Evolutionary conservation across 441 rosid genomes (phyloP).

Genomic region (Eruca vesicaria): DNA sequence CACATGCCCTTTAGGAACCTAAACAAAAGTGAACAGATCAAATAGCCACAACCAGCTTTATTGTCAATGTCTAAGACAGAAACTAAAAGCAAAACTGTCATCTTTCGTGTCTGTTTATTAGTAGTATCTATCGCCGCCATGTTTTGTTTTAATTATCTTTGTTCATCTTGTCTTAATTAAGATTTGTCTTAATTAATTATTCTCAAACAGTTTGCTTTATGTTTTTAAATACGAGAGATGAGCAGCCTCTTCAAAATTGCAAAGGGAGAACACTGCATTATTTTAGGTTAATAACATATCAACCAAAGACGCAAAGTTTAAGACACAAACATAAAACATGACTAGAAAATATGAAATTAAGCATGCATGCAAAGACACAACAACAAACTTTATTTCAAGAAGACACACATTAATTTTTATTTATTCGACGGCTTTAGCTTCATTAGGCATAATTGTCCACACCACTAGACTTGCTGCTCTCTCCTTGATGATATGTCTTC

Average conservation of each 20-base stretch:
- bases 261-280: not conserved
- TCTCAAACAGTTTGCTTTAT: too few relatives aligned
- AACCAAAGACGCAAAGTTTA: not conserved
- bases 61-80: too few relatives aligned
- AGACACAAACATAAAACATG: not conserved
- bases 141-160: not conserved
- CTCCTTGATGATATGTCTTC: not conserved
- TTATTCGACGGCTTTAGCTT: not conserved
- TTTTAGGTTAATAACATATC: not conserved
- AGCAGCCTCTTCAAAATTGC: not conserved
- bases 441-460: not conserved
- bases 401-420: not conserved
- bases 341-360: not conserved
- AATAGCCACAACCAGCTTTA: too few relatives aligned
- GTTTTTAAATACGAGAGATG: not conserved
- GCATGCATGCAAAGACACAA: not conserved
- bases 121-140: not conserved
- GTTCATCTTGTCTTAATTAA: too few relatives aligned
- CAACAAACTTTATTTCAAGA: slow-evolving; percentile 6
- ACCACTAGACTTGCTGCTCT: not conserved
- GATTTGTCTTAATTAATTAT: too few relatives aligned
- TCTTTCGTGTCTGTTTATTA: not conserved
- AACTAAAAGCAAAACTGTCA: too few relatives aligned
- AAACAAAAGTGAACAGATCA: too few relatives aligned
- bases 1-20: slow-evolving; percentile 80